Evolutionary conservation across 371 early-diverging fungal genomes (phyloP).

Genomic region (Smittium culicis): DNA sequence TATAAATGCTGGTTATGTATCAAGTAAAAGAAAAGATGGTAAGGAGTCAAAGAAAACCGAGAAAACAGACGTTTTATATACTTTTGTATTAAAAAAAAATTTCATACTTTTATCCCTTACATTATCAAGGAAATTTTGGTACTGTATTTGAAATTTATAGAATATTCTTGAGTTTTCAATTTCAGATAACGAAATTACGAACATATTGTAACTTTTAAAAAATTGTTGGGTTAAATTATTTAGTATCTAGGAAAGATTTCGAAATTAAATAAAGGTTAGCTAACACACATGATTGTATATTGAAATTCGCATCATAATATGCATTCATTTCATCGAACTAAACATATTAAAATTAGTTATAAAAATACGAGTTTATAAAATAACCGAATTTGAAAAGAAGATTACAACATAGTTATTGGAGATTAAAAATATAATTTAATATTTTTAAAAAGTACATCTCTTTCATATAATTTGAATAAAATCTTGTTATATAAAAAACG

Average conservation of each 20-base stretch:
- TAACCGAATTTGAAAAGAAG: no score
- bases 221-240: neutral
- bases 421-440: no score
- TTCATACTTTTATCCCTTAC: neutral
- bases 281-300: neutral
- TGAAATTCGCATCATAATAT: no score
- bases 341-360: no score
- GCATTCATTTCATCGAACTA: no score
- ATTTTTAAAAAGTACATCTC: no score
- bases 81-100: conserved; percentile 7
- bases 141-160: neutral
- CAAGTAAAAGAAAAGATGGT: neutral
- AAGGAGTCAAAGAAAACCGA: neutral
- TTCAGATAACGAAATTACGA: neutral
- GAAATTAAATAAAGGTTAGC: neutral
- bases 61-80: neutral
- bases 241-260: neutral
- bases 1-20: neutral
- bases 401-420: no score
- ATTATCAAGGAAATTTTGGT: neutral
- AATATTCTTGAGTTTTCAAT: neutral
- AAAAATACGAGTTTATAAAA: no score
- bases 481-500: no score
- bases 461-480: no score
- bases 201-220: neutral